phyloP scores from a whole-genome alignment of 495 filamentous ascomycete species.

The Penicillium waksmanii region DNA sequence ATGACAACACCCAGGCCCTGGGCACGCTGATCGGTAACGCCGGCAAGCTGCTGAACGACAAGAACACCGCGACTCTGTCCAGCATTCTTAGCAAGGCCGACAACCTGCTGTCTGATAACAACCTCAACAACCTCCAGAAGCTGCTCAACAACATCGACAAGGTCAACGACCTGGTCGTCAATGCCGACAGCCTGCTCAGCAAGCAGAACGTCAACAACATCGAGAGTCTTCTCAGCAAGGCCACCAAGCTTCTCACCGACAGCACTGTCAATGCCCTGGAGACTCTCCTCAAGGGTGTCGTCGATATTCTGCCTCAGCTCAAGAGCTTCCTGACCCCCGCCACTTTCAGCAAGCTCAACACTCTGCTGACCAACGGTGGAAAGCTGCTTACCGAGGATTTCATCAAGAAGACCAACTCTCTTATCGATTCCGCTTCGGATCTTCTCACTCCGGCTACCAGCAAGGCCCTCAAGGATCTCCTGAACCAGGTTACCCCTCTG shows the following conservation, averaged over 20 bases:
- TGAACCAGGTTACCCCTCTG: conserved; percentile 23
- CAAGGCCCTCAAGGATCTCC: conserved; percentile 25
- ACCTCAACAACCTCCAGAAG: conserved; percentile 42
- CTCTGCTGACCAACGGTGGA: conserved; percentile 13
- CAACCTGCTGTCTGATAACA: conserved; percentile 36
- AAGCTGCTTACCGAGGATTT: conserved; percentile 20
- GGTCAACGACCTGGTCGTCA: conserved; percentile 40
- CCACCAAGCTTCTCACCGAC: conserved; percentile 36
- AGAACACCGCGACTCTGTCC: conserved; percentile 42
- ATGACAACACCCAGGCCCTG: conserved; percentile 25
- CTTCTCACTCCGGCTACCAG: conserved; percentile 44
- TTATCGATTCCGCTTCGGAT: conserved; percentile 19
- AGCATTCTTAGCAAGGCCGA: conserved; percentile 31
- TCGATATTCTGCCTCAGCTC: conserved; percentile 12
- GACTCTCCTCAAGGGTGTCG: conserved; percentile 40
- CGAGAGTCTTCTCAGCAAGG: conserved; percentile 42
- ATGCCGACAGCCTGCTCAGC: conserved; percentile 34
- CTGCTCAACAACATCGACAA: conserved; percentile 45
- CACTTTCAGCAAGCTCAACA: conserved; percentile 35
- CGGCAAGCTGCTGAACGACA: conserved; percentile 31
- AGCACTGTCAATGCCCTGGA: conserved; percentile 36
- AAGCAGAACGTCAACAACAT: conserved; percentile 37
- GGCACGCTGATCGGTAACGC: conserved; percentile 36
- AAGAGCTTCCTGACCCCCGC: conserved; percentile 35
- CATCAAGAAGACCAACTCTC: conserved; percentile 22